Conservation (phyloP, 1,284 basidiomycete genomes). For the Bjerkandera adusta region DNA sequence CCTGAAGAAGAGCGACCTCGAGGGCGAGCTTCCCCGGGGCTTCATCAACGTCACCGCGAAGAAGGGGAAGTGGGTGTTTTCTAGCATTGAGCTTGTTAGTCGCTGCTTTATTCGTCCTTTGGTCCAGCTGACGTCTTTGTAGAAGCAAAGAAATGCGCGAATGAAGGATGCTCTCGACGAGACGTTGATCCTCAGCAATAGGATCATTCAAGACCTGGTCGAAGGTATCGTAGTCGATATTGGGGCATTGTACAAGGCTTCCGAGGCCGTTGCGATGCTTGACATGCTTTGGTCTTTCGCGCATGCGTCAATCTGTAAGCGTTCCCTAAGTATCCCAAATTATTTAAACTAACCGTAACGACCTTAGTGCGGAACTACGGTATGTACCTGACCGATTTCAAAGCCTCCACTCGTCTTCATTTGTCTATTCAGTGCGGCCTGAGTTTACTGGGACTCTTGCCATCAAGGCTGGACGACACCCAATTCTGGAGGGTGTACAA, state of each 20-base stretch:
- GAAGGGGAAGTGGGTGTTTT: slow-evolving; percentile 74
- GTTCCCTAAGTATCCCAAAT: not conserved
- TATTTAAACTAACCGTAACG: not conserved
- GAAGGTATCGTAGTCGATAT: slow-evolving; percentile 62
- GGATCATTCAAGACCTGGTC: slow-evolving; percentile 74
- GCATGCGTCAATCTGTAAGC: slow-evolving; percentile 72
- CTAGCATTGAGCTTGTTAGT: slow-evolving; percentile 76
- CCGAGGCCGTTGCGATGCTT: slow-evolving; percentile 84
- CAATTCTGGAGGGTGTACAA: slow-evolving; percentile 78
- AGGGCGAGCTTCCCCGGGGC: slow-evolving; percentile 58
- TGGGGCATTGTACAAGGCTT: slow-evolving; percentile 80
- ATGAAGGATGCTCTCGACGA: slow-evolving; percentile 86
- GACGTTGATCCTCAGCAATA: slow-evolving; percentile 78
- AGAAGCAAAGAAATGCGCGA: slow-evolving; percentile 84
- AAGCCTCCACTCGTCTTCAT: not conserved
- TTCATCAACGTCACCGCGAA: slow-evolving; percentile 70
- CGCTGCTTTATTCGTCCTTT: not conserved
- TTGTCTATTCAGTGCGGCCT: slow-evolving; percentile 64
- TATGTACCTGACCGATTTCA: slow-evolving; percentile 25
- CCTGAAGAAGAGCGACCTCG: slow-evolving; percentile 63
- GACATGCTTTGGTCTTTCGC: slow-evolving; percentile 90
- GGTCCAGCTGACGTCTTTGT: not conserved
- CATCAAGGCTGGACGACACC: slow-evolving; percentile 84
- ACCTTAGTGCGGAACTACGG: slow-evolving; percentile 69
- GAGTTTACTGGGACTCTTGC: slow-evolving; percentile 86